These are phyloP conservation scores for Pseudogymnoascus sp. DNA, from an alignment of 2,329 filamentous ascomycete genomes.

Conservation along the genomic window DNA sequence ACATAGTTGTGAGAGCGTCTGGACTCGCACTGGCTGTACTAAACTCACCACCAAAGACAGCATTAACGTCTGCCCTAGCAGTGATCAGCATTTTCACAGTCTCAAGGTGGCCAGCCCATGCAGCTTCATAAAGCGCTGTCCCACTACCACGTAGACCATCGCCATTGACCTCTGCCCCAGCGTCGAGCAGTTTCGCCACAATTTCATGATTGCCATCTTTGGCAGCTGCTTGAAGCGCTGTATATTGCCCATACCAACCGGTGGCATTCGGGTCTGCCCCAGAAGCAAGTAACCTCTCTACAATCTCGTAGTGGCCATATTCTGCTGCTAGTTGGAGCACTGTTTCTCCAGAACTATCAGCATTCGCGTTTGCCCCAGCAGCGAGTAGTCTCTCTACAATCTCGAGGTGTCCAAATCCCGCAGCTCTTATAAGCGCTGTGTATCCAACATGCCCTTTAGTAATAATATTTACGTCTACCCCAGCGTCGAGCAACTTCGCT, in stretches of 20 bases:
- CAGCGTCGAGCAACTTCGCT: conserved; percentile 9
- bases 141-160: conserved; percentile 11
- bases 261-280: conserved; percentile 32
- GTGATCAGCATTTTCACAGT: no score
- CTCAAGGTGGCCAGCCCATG: no score
- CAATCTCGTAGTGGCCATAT: conserved; percentile 22
- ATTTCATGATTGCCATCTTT: not conserved
- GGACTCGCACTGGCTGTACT: no score
- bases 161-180: conserved; percentile 34
- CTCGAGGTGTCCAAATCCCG: conserved; percentile 2
- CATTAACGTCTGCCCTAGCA: no score
- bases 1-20: no score
- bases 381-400: conserved; percentile 12
- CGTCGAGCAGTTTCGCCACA: conserved; percentile 25
- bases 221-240: not conserved
- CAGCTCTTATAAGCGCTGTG: conserved; percentile 11
- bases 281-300: conserved; percentile 27
- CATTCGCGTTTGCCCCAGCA: conserved; percentile 15
- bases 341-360: conserved; percentile 26
- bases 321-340: conserved; percentile 34
- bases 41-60: no score
- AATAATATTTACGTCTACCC: conserved; percentile 14
- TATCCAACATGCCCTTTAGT: conserved; percentile 15
- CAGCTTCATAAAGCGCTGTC: not conserved
- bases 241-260: not conserved